Base-by-base conservation (phyloP, 768 basidiomycete genomes). In the Cantharellus anzutake region DNA sequence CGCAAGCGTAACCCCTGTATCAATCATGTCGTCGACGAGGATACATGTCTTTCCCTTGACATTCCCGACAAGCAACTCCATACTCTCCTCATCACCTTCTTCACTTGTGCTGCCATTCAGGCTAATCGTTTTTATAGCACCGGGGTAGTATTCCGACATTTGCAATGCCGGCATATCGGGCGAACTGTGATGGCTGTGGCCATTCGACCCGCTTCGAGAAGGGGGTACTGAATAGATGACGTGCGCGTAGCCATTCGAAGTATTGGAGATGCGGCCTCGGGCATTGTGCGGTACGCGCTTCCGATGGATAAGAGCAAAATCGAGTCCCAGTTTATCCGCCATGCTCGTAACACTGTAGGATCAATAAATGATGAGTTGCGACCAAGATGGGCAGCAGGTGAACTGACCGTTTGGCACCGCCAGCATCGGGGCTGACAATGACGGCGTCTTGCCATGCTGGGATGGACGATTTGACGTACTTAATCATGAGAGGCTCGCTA, bases 1-100 rank as follows among this genome's bases (percentile, higher is more conserved):
- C 11, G 80, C 75, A 38, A 98, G 76, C n/a, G 96, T 98, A 42
- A 75, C 78, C 7, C 93, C 94, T 3, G 89, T 90, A 69, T 99
- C 96, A 67, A 96, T 85, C 94, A 99, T 98, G 68, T 99, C 96
- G 69, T 99, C 96, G 41, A 99, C 89, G 52, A 99, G 78, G 67
- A 99, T 89, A 42, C 88, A 92, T 58, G 92, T 78, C 76, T 96
- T 97, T 75, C 83, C 91, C 63, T 76, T 79, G 60, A 98, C 96
- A 67, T 91, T 85, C 5, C 96, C 96, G 61, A 99, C 94, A 58
- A 99, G 76, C 44, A 98, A 77, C 70, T 98, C 87, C 87, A 93
- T 91, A 51, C 59, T 60, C 35, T 63, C 57, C 61, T 77, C 74
- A 67, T 88, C 87, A 5, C 82, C 82, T 35, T 82, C 79, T 60